Base-by-base conservation (phyloP, 768 basidiomycete species). In the Lepiota brunneoincarnata region DNA sequence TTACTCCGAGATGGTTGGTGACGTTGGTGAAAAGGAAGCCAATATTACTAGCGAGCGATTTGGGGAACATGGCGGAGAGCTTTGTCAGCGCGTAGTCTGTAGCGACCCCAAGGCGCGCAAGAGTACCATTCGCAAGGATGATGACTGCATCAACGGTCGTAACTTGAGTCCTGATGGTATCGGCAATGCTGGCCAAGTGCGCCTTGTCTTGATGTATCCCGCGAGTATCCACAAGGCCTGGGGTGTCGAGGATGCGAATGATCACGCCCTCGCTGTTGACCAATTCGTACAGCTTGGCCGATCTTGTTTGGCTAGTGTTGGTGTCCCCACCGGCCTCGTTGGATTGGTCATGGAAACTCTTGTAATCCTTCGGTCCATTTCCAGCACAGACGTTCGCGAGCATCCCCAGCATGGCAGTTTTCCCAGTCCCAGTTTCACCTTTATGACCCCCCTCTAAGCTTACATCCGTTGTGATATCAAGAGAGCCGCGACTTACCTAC, bases 101-200 rank as follows among this genome's bases (percentile, higher is more conserved):
- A 15, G 51, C 55, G 18, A 63, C 60, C n/a, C 49, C 51, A 17
- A 69, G 50, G 20, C 65, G 64, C 14, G 57, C 45, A 5, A 51
- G 18, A 6, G 67, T 65, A 11, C 67, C 67, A 38, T 67, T 67
- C 10, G 65, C 67, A 21, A 69, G 60, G 42, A 69, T 64, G 56
- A 67, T 50, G 20, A 69, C 63, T 20, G 62, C 67, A 24, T 66
- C 44, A 49, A 68, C 51, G n/a, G 50, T 50, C 2, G 36, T 38
- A 48, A 65, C 44, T 24, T 62, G 49, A 15, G 56, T 51, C 35
- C 45, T 42, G 38, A 69, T 66, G 18, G 58, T 57, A 1, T 56
- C 57, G 1, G 67, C 65, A 43, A 69, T 67, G 28, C 57, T 54
- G 17, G 37, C 46, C 56, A 66, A 67, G 57, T 67, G 67, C 7